A percentile compares a stretch with the other conserved stretches of the same genome.
These are phyloP conservation scores for Yamadazyma olivae DNA, from an alignment of 805 yeast genomes.

Conservation along the genomic window DNA sequence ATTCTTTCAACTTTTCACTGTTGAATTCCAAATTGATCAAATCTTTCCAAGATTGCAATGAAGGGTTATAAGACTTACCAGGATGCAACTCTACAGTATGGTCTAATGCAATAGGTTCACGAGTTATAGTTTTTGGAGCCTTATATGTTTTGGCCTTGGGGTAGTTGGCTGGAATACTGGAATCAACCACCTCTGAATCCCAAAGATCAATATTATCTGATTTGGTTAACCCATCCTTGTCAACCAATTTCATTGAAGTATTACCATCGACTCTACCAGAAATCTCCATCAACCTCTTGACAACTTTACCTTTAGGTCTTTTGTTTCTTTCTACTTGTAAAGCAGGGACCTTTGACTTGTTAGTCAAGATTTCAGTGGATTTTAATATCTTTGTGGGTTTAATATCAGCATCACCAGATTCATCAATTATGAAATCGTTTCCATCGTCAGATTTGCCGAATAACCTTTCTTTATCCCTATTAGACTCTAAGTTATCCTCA, in stretches of 20 bases:
- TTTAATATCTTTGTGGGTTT: conserved; percentile 46
- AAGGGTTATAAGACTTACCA: conserved; percentile 93
- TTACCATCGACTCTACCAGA: conserved; percentile 68
- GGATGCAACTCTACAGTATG: conserved; percentile 54
- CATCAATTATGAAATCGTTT: conserved; percentile 57
- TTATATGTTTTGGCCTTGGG: not conserved
- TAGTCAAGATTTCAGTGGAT: conserved; percentile 63
- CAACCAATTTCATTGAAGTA: conserved; percentile 49
- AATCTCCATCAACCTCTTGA: conserved; percentile 63
- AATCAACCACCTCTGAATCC: conserved; percentile 53
- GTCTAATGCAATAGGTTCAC: conserved; percentile 52
- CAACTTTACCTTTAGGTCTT: conserved; percentile 56
- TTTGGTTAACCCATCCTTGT: conserved; percentile 57
- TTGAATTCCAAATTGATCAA: conserved; percentile 65
- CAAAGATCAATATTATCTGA: conserved; percentile 61
- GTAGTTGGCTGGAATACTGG: conserved; percentile 2
- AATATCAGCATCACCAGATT: conserved; percentile 46
- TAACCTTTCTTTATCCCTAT: conserved; percentile 57
- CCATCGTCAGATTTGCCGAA: conserved; percentile 60
- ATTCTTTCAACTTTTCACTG: conserved; percentile 65
- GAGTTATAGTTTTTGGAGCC: conserved; percentile 10
- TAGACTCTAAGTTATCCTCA: conserved; percentile 64
- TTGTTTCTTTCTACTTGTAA: conserved; percentile 39
- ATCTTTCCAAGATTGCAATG: conserved; percentile 75
- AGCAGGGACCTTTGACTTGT: conserved; percentile 76